phyloP scores from a whole-genome alignment of 768 basidiomycete genomes.

The Podaxis mareebaensis region DNA sequence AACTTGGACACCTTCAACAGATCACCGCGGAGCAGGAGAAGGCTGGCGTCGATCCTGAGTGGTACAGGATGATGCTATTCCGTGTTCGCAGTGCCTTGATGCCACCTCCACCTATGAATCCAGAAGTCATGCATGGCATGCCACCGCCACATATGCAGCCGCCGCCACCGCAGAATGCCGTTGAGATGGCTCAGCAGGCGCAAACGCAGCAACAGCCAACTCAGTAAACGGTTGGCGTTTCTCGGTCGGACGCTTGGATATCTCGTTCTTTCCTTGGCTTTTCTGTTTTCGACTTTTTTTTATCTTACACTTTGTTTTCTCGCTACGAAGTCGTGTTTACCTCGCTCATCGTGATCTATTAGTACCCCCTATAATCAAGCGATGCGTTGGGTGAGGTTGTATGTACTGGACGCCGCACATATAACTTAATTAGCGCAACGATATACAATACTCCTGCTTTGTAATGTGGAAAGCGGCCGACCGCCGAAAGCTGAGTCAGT shows the following conservation, averaged over 20 bases:
- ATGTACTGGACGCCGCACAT: slow-evolving; percentile 11
- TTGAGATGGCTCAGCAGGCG: slow-evolving; percentile 40
- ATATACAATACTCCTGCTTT: not conserved
- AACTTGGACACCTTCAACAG: slow-evolving; percentile 72
- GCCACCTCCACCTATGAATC: slow-evolving; percentile 52
- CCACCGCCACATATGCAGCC: slow-evolving; percentile 39
- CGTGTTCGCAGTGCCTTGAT: slow-evolving; percentile 75
- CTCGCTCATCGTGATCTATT: slow-evolving; percentile 1
- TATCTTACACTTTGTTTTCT: slow-evolving; percentile 6
- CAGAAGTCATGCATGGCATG: slow-evolving; percentile 51
- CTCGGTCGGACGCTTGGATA: slow-evolving; percentile 9
- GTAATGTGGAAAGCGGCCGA: not conserved
- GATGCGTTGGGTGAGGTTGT: slow-evolving; percentile 13
- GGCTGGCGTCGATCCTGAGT: slow-evolving; percentile 76
- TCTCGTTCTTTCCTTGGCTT: not conserved
- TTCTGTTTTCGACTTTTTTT: not conserved
- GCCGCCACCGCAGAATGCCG: slow-evolving; percentile 37
- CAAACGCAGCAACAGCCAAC: slow-evolving; percentile 28
- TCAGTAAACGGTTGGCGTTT: slow-evolving; percentile 27
- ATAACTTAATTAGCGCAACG: slow-evolving; percentile 13
- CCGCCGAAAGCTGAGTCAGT: slow-evolving; percentile 6
- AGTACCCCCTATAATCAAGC: not conserved
- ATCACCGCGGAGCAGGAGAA: slow-evolving; percentile 84
- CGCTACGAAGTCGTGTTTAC: slow-evolving; percentile 7
- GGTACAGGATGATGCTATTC: slow-evolving; percentile 85